Conservation (phyloP, 768 basidiomycete genomes). For the Ephemerocybe angulata region DNA sequence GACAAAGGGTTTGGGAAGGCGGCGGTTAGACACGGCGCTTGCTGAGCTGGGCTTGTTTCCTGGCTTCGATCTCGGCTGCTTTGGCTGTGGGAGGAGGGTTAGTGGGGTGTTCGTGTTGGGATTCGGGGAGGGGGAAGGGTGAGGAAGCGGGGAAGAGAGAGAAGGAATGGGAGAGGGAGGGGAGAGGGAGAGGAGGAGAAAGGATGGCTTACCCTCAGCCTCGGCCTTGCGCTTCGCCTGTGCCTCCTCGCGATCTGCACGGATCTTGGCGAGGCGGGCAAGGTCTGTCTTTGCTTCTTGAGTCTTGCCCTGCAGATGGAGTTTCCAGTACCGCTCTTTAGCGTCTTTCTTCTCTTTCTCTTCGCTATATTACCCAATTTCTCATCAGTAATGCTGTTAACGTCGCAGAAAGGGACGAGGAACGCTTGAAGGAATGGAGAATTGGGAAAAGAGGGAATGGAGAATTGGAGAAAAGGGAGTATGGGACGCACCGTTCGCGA, state of each 20-base stretch:
- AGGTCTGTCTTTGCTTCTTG: conserved; percentile 88
- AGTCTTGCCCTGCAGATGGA: conserved; percentile 81
- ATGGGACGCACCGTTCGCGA: conserved; percentile 52
- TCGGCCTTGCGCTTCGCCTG: conserved; percentile 87
- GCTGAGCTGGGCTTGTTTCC: background rate
- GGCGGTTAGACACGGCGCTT: background rate
- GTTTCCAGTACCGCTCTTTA: conserved; percentile 85
- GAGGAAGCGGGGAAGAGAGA: too few relatives aligned
- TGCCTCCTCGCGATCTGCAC: conserved; percentile 83
- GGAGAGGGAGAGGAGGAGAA: background rate
- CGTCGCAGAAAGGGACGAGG: too few relatives aligned
- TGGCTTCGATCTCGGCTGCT: conserved; percentile 6
- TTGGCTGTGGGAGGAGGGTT: too few relatives aligned
- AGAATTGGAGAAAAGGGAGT: too few relatives aligned
- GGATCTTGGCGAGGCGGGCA: conserved; percentile 79
- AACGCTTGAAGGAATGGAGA: background rate
- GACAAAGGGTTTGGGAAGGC: background rate
- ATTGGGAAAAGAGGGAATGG: background rate
- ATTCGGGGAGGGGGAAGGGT: background rate
- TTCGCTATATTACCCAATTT: conserved; percentile 73
- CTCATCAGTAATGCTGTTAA: too few relatives aligned
- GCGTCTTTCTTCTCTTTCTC: conserved; percentile 91
- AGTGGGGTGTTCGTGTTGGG: too few relatives aligned
- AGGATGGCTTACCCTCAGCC: conserved; percentile 59
- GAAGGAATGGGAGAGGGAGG: background rate